Percentiles rank a stretch among this genome's conserved stretches.
These are phyloP conservation scores for Colletotrichum musicola DNA, from an alignment of 2,329 filamentous ascomycete species.

Conservation along the genomic window DNA sequence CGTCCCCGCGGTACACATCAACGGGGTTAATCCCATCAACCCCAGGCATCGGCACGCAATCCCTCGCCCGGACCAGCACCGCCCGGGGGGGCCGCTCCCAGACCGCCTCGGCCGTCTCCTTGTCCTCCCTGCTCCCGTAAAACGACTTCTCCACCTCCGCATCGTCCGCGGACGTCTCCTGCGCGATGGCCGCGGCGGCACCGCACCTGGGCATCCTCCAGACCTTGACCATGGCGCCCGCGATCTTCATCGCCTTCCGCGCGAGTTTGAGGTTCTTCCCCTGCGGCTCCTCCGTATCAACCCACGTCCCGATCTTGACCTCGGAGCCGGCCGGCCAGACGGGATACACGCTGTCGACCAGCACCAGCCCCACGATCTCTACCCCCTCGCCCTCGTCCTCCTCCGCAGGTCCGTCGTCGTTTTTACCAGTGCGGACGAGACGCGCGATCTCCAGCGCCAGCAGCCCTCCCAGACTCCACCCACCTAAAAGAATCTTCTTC, in stretches of 20 bases:
- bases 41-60: slow-evolving; percentile 51
- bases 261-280: slow-evolving; percentile 51
- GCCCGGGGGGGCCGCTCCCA: slow-evolving; percentile 52
- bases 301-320: slow-evolving; percentile 26
- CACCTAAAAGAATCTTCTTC: slow-evolving; percentile 63
- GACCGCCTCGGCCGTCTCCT: slow-evolving; percentile 38
- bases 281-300: slow-evolving; percentile 46
- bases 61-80: slow-evolving; percentile 60
- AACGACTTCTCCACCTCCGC: slow-evolving; percentile 5
- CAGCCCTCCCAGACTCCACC: slow-evolving; percentile 68
- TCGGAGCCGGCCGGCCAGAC: slow-evolving; percentile 38
- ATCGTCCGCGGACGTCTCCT: neutral
- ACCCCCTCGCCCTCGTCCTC: slow-evolving; percentile 43
- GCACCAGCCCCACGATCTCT: slow-evolving; percentile 62
- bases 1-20: slow-evolving; percentile 58
- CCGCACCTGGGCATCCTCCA: slow-evolving; percentile 57
- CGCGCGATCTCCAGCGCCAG: slow-evolving; percentile 64
- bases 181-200: neutral
- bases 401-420: slow-evolving; percentile 43
- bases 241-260: slow-evolving; percentile 57
- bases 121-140: slow-evolving; percentile 22
- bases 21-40: slow-evolving; percentile 48
- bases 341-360: slow-evolving; percentile 65
- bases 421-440: slow-evolving; percentile 48
- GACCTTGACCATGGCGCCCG: slow-evolving; percentile 52